Percentiles rank a stretch among this genome's conserved stretches.
Evolutionary conservation across 345 rosid genomes (phyloP).

Genomic region (Rhodamnia argentea): DNA sequence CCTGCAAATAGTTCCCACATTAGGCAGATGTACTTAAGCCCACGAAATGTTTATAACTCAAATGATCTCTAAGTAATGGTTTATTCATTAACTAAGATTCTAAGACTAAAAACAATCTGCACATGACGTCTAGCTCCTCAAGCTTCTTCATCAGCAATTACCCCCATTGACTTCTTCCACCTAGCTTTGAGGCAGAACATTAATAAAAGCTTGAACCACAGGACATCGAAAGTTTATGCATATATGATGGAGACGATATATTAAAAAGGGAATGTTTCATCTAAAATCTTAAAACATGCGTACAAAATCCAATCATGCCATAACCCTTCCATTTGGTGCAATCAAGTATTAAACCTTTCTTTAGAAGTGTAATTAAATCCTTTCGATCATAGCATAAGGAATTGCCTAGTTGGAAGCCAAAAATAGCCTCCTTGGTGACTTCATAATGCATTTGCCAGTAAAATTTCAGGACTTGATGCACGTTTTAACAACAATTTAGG

Average conservation of each 20-base stretch:
- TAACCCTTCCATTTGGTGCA: not conserved
- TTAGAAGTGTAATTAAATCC: not conserved
- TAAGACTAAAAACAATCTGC: not conserved
- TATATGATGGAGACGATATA: not conserved
- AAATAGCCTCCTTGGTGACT: not conserved
- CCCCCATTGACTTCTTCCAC: not conserved
- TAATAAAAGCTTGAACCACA: not conserved
- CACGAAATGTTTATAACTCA: too few species aligned
- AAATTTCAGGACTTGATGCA: not conserved
- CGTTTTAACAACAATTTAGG: not conserved
- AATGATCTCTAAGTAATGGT: too few species aligned
- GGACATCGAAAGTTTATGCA: not conserved
- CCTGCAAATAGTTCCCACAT: constrained; percentile 36
- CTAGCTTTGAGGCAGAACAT: not conserved
- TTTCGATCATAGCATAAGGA: not conserved
- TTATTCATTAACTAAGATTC: not conserved
- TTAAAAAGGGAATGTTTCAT: not conserved
- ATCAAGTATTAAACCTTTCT: not conserved
- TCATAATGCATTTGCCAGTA: not conserved
- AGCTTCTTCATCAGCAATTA: not conserved
- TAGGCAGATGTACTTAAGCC: not conserved
- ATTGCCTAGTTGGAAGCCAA: not conserved
- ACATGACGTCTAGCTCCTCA: not conserved
- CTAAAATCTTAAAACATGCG: not conserved
- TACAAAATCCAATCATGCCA: not conserved